Base-by-base conservation (phyloP, 1,284 basidiomycete genomes). In the Lentinula novae-zelandiae region DNA sequence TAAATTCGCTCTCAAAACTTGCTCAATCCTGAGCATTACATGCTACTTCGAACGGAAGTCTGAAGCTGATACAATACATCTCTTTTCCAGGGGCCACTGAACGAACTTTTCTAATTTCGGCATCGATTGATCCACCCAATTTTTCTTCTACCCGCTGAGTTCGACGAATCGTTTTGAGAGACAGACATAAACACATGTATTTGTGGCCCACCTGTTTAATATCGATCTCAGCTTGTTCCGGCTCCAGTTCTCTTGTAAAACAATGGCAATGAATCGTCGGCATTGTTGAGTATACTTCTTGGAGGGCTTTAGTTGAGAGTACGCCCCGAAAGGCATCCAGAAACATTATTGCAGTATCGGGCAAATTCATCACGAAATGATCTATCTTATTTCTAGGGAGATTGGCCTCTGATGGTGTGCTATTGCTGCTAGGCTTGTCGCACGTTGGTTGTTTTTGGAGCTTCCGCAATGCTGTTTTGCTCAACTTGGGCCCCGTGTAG, bases 301-400 rank as follows among this genome's bases (percentile, higher is more conserved):
- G 15, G 66, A 66, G 48, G 69, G 66, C 51, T 69, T 69, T 52
- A 40, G 70, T 70, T 42, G 74, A 75, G 70, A 90, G 81, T 64
- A 91, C 76, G 0, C 94, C 95, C 1, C 83, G 82, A 76, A 92
- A 98, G 0, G 92, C 92, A 69, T 93, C 91, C 60, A 99, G 79
- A 75, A 99, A 98, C 56, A 86, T 82, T 62, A 98, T 85, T 0
- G 96, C 96, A 31, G 89, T 89, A 62, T 93, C 95, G 2, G 97
- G 97, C 22, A 99, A 80, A 73, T 99, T 99, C 95, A 99, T 97
- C 20, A 98, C 89, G 69, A 93, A 97, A 72, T 98, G 96, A 22
- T 87, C 81, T 65, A 96, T 85, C 36, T 82, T 77, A 60, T 78
- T 79, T 61, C 89, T 81, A 36, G 72, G 66, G 31, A 72, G 69